Base-by-base conservation (phyloP, 371 early-diverging fungal genomes). In the Rhizopus microsporus region DNA sequence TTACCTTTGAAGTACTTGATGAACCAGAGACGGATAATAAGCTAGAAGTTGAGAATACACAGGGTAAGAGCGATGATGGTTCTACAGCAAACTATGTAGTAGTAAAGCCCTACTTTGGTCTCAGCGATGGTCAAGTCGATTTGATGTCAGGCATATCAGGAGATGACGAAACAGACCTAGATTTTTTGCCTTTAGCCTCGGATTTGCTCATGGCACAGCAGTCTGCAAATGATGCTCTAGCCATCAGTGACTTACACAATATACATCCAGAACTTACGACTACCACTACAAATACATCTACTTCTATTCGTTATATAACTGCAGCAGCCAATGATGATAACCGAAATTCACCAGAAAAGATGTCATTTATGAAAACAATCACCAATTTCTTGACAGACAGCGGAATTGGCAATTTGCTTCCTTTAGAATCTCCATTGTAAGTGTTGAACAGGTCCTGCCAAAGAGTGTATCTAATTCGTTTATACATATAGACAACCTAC, bases 341-440 rank as follows among this genome's bases (percentile, higher is more conserved):
- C 33, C 47, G 67, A 13, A 55, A 70, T 30, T 62, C 65, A 12
- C 54, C 63, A 13, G 78, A 78, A 60, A 72, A 82, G 48, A 72
- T 67, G 7, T 89, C 90, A 0, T 80, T 93, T 37, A 86, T 94
- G 83, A 89, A 89, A 64, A 90, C 92, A 3, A 65, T 93, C 5
- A 82, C 93, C 4, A 89, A 78, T 39, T 80, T 93, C 39, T 88
- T 90, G 82, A 85, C 84, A 4, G 92, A 90, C 39, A 74, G 78
- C 65, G 70, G 76, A 39, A 65, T 81, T 5, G 73, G 75, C 4
- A 86, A 84, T 42, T 75, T 91, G 7, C 60, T 83, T 3, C 90
- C 93, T 1, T 65, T 95, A 52, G 88, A 86, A 39, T 86, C 82
- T 52, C 92, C 93, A 1, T 63, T 88, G 89, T 88, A 81, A 74